phyloP scores from a whole-genome alignment of 495 filamentous ascomycete species.

The Parachaetomium inaequale region DNA sequence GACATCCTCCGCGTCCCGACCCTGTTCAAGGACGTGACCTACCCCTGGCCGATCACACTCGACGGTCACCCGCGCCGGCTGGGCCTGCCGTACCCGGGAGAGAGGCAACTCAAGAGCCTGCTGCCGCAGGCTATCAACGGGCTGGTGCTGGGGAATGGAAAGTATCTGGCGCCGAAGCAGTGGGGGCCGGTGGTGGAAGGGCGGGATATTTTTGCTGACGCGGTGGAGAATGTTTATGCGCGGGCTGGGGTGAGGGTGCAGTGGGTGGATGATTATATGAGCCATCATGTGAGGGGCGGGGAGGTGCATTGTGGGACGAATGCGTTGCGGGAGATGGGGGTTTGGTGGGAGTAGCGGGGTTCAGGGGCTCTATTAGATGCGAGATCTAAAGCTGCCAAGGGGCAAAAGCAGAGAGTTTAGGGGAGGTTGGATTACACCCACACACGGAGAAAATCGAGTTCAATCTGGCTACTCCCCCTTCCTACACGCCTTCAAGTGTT shows the following conservation, averaged over 20 bases:
- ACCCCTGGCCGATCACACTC: not conserved
- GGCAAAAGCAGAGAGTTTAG: too few species aligned
- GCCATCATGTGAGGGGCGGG: constrained; percentile 8
- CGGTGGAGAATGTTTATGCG: constrained; percentile 1
- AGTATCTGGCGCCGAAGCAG: constrained; percentile 2
- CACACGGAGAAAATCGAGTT: too few species aligned
- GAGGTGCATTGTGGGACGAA: constrained; percentile 13
- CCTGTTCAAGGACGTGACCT: constrained; percentile 8
- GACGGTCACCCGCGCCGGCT: not conserved
- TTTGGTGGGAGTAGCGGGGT: not conserved
- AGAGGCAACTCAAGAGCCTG: constrained; percentile 2
- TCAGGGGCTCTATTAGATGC: too few species aligned
- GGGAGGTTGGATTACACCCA: too few species aligned
- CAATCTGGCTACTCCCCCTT: too few species aligned
- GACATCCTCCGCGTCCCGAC: constrained; percentile 4
- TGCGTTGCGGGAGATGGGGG: constrained; percentile 3
- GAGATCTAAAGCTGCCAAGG: too few species aligned
- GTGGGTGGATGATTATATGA: constrained; percentile 13
- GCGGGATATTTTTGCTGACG: not conserved
- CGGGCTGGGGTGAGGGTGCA: not conserved
- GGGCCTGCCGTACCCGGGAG: not conserved
- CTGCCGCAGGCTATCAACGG: constrained; percentile 6
- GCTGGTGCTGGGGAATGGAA: constrained; percentile 5
- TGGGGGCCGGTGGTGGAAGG: constrained; percentile 6
- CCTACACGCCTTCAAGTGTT: not conserved